Base-by-base conservation (phyloP, 768 basidiomycete species). In the Chalciporus chontae region DNA sequence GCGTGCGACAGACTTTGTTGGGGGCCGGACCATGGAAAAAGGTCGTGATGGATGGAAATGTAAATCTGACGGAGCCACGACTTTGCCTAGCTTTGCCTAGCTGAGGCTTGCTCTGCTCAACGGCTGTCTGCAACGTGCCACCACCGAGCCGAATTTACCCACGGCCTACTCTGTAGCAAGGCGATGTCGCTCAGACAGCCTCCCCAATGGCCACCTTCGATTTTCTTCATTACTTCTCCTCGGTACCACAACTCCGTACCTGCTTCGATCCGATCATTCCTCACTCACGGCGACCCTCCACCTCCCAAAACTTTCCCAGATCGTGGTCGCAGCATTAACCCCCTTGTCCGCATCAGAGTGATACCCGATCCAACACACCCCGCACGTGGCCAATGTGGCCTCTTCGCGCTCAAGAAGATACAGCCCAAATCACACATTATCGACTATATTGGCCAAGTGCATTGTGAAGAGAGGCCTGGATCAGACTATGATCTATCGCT, bases 401-500 rank as follows among this genome's bases (percentile, higher is more conserved):
- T 97, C 29, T 94, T 94, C 68, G 85, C 91, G 19, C 70, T 75
- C 18, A 84, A 78, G 51, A 86, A 82, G 66, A 85, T 94, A 17
- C 74, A 77, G 3, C 74, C 81, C 4, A 77, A 75, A 39, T 77
- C 81, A 21, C 80, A 83, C 56, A 81, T 95, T 32, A 65, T 94
- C 11, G 85, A 91, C 56, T 95, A 95, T 57, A 69, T 87, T 21
- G 92, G 93, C 21, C 81, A 94, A 64, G 76, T 94, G 17, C 94
- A 97, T 64, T 81, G 81, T 57, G 82, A 93, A 54, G 80, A 81
- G 37, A 79, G 88, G 45, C 74, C 73, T 21, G 69, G 76, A 27
- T 87, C 87, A n/a, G 85, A 94, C 67, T 95, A 95, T 63, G 94
- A 95, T 67, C 72, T 95, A 21, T 91, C 85, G 13, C 75, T 95